Evolutionary conservation across 129 eudicot species (phyloP), one percentile per base, ranked within the genome.

Genomic region (Glebionis coronaria): DNA sequence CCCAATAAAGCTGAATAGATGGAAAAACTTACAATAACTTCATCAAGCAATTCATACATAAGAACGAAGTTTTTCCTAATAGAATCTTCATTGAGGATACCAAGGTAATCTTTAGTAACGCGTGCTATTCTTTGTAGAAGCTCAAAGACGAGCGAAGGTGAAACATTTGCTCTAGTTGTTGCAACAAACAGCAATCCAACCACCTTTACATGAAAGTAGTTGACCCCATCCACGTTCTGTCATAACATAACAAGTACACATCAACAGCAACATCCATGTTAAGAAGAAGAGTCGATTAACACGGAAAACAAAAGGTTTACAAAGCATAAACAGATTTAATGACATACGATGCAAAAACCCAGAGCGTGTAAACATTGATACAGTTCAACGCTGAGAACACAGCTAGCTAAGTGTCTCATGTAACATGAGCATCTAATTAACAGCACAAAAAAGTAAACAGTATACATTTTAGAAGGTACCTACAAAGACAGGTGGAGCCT

Each of bases 401-500:
- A 35, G 25, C 27, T 51, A 61, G 62, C 44, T 21, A 51, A 40
- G 51, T 12, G 18, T 38, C 44, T 35, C 50, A 51, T n/a, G 44
- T 51, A 28, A 52, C 49, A 50, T 15, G 29, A 49, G 27, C 57
- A 64, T 15, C 16, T 71, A 12, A 51, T 38, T 19, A 68, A 14
- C 14, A 61, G 11, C 14, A 61, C 14, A 20, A 61, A 45, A 57
- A 0, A n/a, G 42, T 23, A 18, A 31, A n/a, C 13, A 56, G 38
- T 58, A 58, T 57, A 54, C 61, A 63, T 53, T 40, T 56, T 68
- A 72, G 72, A 72, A 76, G 84, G 81, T 82, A 91, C 97, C 94
- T 89, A 91, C 97, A 85, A 91, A 91, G 78, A 91, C 88, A 87
- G 97, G 97, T 54, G 97, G 97, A 63, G 97, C 97, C 80, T 91